phyloP scores from a whole-genome alignment of 768 basidiomycete genomes.

The Auricularia cornea region DNA sequence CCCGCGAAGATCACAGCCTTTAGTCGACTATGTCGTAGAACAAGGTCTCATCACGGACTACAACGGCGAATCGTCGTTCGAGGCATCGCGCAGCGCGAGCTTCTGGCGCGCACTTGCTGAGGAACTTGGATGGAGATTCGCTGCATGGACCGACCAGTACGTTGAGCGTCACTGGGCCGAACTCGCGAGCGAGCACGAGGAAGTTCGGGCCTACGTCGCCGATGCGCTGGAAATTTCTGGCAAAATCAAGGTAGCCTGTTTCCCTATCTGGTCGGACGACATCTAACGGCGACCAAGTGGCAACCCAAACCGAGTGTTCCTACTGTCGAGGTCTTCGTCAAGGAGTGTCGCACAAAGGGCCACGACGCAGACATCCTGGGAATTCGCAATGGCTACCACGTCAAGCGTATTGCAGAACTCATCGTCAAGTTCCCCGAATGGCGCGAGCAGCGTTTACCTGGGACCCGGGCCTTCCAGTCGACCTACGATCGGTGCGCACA shows the following conservation, averaged over 20 bases:
- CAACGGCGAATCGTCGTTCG: conserved; percentile 75
- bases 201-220: conserved; percentile 70
- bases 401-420: conserved; percentile 48
- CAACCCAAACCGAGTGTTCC: conserved; percentile 54
- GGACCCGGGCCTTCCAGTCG: conserved; percentile 73
- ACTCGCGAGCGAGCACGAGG: conserved; percentile 69
- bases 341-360: conserved; percentile 51
- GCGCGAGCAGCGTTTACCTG: conserved; percentile 63
- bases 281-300: conserved; percentile 43
- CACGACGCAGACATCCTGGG: conserved; percentile 67
- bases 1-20: conserved; percentile 70
- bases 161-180: conserved; percentile 63
- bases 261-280: conserved; percentile 1
- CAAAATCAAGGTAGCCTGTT: conserved; percentile 52
- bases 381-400: conserved; percentile 56
- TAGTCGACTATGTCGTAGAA: conserved; percentile 64
- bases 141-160: conserved; percentile 64
- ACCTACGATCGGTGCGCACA: conserved; percentile 62
- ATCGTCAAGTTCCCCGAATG: conserved; percentile 57
- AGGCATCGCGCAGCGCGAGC: conserved; percentile 60
- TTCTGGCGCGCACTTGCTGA: conserved; percentile 66
- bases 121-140: conserved; percentile 72
- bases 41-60: conserved; percentile 64
- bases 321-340: conserved; percentile 52
- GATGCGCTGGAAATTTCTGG: conserved; percentile 64